Conservation (phyloP, 2,329 filamentous ascomycete genomes). For the Trichoderma simmonsii region DNA sequence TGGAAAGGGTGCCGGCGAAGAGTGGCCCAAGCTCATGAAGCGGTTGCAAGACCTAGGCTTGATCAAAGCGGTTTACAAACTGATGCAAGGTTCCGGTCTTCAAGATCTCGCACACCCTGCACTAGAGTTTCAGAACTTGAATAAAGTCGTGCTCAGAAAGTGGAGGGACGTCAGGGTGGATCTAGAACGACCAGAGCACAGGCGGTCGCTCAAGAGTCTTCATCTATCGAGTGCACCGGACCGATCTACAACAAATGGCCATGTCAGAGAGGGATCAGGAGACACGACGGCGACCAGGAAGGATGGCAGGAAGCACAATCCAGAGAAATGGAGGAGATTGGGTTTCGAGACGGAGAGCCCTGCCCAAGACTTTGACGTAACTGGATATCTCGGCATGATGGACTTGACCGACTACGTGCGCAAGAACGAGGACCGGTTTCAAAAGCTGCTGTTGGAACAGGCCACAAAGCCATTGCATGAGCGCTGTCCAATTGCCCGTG, state of each 20-base stretch:
- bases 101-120: constrained; percentile 88
- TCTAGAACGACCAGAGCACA: constrained; percentile 81
- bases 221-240: constrained; percentile 79
- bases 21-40: constrained; percentile 97
- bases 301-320: constrained; percentile 70
- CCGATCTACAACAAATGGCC: constrained; percentile 37
- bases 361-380: constrained; percentile 76
- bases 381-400: constrained; percentile 95
- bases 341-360: constrained; percentile 92
- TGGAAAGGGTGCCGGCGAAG: constrained; percentile 48
- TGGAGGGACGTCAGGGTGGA: constrained; percentile 87
- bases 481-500: constrained; percentile 82
- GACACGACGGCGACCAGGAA: constrained; percentile 45
- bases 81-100: constrained; percentile 92
- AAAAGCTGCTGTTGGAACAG: constrained; percentile 89
- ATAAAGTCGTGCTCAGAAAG: constrained; percentile 79
- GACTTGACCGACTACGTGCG: constrained; percentile 91
- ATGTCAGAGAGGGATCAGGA: constrained; percentile 36
- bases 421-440: constrained; percentile 88
- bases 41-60: constrained; percentile 87
- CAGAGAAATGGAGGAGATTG: constrained; percentile 87
- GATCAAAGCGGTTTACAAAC: constrained; percentile 83
- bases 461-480: constrained; percentile 66
- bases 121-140: constrained; percentile 88
- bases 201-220: constrained; percentile 79